Percentiles rank a stretch among this genome's conserved stretches.
These are phyloP conservation scores for Galerina sulciceps DNA, from an alignment of 768 basidiomycete species.

Conservation along the genomic window DNA sequence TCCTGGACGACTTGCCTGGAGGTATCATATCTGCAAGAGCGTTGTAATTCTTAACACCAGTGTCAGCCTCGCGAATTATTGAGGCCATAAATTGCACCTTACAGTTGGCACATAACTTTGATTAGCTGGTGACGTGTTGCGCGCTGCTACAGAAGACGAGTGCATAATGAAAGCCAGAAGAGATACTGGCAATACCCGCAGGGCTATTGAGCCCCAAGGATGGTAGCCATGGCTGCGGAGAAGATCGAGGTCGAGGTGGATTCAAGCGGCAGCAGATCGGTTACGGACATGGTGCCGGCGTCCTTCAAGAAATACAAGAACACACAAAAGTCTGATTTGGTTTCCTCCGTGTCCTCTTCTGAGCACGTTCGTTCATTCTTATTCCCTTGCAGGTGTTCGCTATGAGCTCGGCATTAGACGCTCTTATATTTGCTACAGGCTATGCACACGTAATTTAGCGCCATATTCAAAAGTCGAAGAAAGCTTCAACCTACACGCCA, in stretches of 20 bases:
- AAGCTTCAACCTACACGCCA: constrained; percentile 92
- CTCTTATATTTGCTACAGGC: constrained; percentile 49
- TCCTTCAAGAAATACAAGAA: too few species aligned
- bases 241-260: constrained; percentile 3
- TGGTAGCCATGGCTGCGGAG: constrained; percentile 9
- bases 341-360: too few species aligned
- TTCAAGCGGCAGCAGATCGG: too few species aligned
- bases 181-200: constrained; percentile 13
- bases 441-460: constrained; percentile 76
- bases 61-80: background rate
- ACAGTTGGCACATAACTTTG: constrained; percentile 17
- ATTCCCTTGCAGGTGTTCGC: background rate
- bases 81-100: background rate
- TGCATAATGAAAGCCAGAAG: constrained; percentile 12
- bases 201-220: constrained; percentile 4
- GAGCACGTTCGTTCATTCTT: too few species aligned
- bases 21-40: constrained; percentile 20
- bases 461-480: constrained; percentile 98
- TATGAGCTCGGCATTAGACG: constrained; percentile 46
- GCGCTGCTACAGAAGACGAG: constrained; percentile 10
- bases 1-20: constrained; percentile 13
- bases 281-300: too few species aligned
- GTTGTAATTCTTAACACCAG: constrained; percentile 15
- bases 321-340: too few species aligned
- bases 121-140: constrained; percentile 26